A percentile compares a stretch with the other conserved stretches of the same genome.
phyloP scores from a whole-genome alignment of 306 rosid species.

The Sechiopsis laciniata region DNA sequence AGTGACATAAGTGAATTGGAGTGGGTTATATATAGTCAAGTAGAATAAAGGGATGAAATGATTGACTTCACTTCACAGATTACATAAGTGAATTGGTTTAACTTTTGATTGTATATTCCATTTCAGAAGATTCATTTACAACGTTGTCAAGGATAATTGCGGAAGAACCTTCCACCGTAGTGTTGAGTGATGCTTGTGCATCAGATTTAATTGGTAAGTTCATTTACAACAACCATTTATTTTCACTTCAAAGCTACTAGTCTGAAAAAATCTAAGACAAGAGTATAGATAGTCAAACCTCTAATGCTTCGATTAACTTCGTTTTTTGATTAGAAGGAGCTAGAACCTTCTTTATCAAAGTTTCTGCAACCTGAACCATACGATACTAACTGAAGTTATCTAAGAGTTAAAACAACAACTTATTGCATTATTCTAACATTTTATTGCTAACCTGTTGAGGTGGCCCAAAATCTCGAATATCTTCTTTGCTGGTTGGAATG shows the following conservation, averaged over 20 bases:
- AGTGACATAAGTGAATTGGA: background rate
- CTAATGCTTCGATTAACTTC: conserved; percentile 67
- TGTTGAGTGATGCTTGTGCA: background rate
- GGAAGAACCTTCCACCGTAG: background rate
- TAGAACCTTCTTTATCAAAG: conserved; percentile 69
- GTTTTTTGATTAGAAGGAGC: conserved; percentile 89
- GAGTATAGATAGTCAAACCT: conserved; percentile 42
- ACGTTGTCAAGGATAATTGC: background rate
- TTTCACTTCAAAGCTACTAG: background rate
- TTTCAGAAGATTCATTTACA: background rate
- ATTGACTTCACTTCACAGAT: background rate
- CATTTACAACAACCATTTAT: background rate
- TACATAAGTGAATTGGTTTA: background rate
- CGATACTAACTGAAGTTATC: background rate
- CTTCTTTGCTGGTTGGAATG: conserved; percentile 62
- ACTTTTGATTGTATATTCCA: background rate
- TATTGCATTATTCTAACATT: background rate
- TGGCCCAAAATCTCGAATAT: conserved; percentile 79
- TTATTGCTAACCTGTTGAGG: conserved; percentile 51
- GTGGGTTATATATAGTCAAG: background rate
- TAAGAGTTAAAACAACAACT: background rate
- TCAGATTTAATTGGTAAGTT: background rate
- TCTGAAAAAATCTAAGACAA: background rate
- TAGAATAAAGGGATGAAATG: background rate
- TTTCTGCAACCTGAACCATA: conserved; percentile 62